Conservation (phyloP, 495 filamentous ascomycete species). For the Astrothelium subdiscretum region DNA sequence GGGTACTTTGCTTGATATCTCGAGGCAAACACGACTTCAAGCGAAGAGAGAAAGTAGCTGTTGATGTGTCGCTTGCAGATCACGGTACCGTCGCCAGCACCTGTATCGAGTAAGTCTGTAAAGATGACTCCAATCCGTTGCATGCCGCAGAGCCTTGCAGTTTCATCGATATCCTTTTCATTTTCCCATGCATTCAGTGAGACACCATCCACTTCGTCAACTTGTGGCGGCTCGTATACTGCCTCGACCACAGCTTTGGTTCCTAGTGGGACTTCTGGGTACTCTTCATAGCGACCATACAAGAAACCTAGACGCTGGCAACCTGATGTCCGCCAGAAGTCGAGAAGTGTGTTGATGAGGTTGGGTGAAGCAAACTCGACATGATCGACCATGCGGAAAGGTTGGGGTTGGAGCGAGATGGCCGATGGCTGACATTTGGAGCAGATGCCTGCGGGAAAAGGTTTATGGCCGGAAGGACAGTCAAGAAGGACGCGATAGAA, state of each 20-base stretch:
- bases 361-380: slow-evolving; percentile 82
- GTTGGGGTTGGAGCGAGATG: slow-evolving; percentile 86
- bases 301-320: slow-evolving; percentile 79
- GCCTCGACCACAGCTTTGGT: slow-evolving; percentile 96
- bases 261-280: slow-evolving; percentile 82
- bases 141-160: slow-evolving; percentile 76
- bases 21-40: slow-evolving; percentile 83
- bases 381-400: slow-evolving; percentile 97
- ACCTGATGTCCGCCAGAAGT: slow-evolving; percentile 78
- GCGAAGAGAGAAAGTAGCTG: slow-evolving; percentile 85
- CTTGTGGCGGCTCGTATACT: slow-evolving; percentile 92
- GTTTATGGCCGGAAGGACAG: slow-evolving; percentile 84
- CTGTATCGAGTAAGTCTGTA: slow-evolving; percentile 82
- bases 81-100: slow-evolving; percentile 65
- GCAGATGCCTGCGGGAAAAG: slow-evolving; percentile 97
- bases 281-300: slow-evolving; percentile 85
- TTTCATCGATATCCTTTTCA: slow-evolving; percentile 67
- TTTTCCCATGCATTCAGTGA: slow-evolving; percentile 81
- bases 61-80: slow-evolving; percentile 94
- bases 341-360: slow-evolving; percentile 74
- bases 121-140: slow-evolving; percentile 90
- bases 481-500: slow-evolving; percentile 80
- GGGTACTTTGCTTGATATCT: slow-evolving; percentile 78
- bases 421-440: slow-evolving; percentile 97
- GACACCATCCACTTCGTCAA: slow-evolving; percentile 82